A percentile compares a stretch with the other conserved stretches of the same genome.
Conservation (phyloP, 1,139 yeast species). For the Geotrichum fermentans region DNA sequence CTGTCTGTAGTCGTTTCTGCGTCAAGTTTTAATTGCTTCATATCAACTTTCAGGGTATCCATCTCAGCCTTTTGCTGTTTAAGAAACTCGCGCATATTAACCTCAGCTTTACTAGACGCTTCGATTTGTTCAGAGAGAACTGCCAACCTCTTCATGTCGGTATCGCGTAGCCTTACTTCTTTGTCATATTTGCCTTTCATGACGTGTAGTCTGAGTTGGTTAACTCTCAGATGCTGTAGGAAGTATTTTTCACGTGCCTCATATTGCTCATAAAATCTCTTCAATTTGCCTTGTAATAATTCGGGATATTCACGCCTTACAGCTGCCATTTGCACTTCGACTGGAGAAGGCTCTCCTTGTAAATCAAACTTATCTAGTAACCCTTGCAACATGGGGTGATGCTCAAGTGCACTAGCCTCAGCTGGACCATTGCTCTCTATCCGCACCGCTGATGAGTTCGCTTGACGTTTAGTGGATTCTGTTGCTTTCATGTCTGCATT, state of each 20-base stretch:
- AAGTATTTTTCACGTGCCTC: constrained; percentile 22
- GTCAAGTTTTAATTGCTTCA: neutral
- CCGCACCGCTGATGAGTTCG: neutral
- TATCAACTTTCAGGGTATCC: neutral
- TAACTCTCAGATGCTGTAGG: constrained; percentile 18
- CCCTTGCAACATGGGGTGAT: constrained; percentile 10
- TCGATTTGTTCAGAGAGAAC: constrained; percentile 21
- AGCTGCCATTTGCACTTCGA: constrained; percentile 7
- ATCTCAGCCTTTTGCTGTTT: no score
- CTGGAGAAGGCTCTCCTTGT: neutral
- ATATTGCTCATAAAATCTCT: constrained; percentile 21
- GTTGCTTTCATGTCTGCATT: neutral
- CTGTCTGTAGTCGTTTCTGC: neutral
- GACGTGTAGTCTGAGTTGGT: constrained; percentile 18
- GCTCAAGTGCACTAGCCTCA: neutral
- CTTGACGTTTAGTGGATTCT: neutral
- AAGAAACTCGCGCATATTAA: neutral
- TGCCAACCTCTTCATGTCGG: constrained; percentile 17
- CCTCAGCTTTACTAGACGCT: constrained; percentile 15
- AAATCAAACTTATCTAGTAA: constrained; percentile 9
- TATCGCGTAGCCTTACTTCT: constrained; percentile 5
- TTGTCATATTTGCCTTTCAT: constrained; percentile 1
- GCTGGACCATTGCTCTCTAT: neutral
- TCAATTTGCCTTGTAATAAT: constrained; percentile 14
- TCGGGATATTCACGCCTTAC: constrained; percentile 13